Evolutionary conservation across 805 yeast species (phyloP), one percentile per base, ranked within the genome.

Genomic region (Wickerhamiella domercqiae): DNA sequence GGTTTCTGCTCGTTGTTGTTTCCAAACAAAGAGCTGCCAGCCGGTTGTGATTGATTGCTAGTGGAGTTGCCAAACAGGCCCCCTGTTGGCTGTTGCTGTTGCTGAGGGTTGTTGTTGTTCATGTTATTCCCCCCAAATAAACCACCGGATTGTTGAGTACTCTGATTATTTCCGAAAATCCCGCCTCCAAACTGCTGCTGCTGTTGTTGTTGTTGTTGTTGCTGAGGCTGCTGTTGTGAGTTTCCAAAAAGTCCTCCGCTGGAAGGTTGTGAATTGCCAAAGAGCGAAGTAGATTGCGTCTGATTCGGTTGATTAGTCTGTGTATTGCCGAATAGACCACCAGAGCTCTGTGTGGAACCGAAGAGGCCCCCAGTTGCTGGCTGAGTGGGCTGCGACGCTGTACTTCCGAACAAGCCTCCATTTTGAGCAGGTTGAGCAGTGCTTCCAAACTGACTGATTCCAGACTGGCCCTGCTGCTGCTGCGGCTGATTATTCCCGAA

Each of bases 311-410:
- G 36, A 28, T 19, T 36, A 20, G 5, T 31, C 11, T 21, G 21
- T 18, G 40, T 17, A 6, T 30, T 18, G 7, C 47, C 48, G 32
- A 45, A 44, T 14, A 45, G 39, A 5, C 46, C 42, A 2, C 47
- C 46, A 13, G 37, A 22, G 26, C 25, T 32, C 4, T 31, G 38
- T 18, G 9, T 20, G 14, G 36, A 33, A 32, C 53, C 53, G 45
- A 50, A 45, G 33, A 47, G 33, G 5, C 46, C 46, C 9, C 44
- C 45, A 11, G 34, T 31, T 13, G 44, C 11, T 9, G 26, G 26
- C 26, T 24, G 34, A 17, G 39, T 32, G 7, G 33, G 33, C 14
- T 32, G 5, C 14, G 24, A 14, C n/a, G n/a, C n/a, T n/a, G n/a
- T n/a, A n/a, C n/a, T n/a, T 21, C 30, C 36, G 15, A 34, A 34